Evolutionary conservation across 2,329 filamentous ascomycete genomes (phyloP).

Genomic region (Epichloe gansuensis): DNA sequence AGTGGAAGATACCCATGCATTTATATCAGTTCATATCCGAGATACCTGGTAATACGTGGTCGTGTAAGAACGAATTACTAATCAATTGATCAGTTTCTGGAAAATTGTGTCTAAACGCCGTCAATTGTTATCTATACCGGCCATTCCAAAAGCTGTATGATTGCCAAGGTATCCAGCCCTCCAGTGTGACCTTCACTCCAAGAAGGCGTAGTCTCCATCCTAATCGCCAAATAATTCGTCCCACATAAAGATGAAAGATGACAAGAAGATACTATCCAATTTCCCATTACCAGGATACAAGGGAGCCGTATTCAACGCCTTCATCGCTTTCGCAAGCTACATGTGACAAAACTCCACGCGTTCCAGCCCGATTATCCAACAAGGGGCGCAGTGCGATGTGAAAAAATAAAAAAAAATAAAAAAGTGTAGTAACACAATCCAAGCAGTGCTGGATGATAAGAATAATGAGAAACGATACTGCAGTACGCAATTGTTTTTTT

Average conservation of each 20-base stretch:
- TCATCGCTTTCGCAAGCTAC: slow-evolving; percentile 3
- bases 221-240: not conserved
- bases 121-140: slow-evolving; percentile 3
- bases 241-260: not conserved
- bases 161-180: no score
- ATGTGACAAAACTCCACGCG: not conserved
- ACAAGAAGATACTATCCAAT: not conserved
- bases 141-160: not conserved
- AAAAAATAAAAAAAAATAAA: not conserved
- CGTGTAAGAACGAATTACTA: no score
- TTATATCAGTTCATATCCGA: no score
- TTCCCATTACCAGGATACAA: not conserved
- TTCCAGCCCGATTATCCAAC: not conserved
- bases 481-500: not conserved
- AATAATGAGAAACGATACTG: not conserved
- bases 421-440: not conserved
- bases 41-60: no score
- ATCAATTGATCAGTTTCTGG: no score
- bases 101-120: not conserved
- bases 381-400: not conserved
- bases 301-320: not conserved
- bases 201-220: not conserved
- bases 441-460: not conserved
- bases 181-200: not conserved
- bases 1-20: no score